A percentile compares a stretch with the other conserved stretches of the same genome.
Evolutionary conservation across 2,329 filamentous ascomycete species (phyloP).

Genomic region (Pyrenophora teres): DNA sequence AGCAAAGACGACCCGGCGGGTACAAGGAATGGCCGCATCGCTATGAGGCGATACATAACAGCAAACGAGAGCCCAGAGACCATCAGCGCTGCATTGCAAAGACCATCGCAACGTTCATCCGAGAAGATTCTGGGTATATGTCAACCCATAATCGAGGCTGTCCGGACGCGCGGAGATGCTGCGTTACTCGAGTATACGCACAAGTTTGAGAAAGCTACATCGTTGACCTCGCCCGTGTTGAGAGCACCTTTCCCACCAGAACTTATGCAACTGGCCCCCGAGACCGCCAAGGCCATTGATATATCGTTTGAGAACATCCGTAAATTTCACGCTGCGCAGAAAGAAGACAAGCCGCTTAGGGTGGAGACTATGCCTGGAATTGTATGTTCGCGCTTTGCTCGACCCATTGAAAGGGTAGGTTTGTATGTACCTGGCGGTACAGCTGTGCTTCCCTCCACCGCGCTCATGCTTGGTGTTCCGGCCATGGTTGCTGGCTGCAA

Average conservation of each 20-base stretch:
- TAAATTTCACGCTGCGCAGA: slow-evolving; percentile 91
- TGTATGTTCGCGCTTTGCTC: slow-evolving; percentile 87
- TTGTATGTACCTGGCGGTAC: slow-evolving; percentile 96
- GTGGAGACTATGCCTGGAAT: slow-evolving; percentile 99
- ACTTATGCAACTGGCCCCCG: slow-evolving; percentile 81
- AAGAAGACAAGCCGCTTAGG: slow-evolving; percentile 76
- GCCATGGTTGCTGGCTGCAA: slow-evolving; percentile 97
- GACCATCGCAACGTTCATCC: slow-evolving; percentile 93
- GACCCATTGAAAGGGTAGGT: slow-evolving; percentile 94
- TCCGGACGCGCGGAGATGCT: slow-evolving; percentile 81
- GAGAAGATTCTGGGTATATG: slow-evolving; percentile 92
- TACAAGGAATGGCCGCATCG: slow-evolving; percentile 64
- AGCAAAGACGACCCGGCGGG: slow-evolving; percentile 57
- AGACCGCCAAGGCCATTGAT: slow-evolving; percentile 92
- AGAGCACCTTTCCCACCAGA: slow-evolving; percentile 84
- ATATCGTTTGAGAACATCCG: slow-evolving; percentile 91
- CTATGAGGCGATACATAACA: slow-evolving; percentile 80
- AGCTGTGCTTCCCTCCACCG: slow-evolving; percentile 94
- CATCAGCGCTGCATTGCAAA: slow-evolving; percentile 75
- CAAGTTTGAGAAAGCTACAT: slow-evolving; percentile 96
- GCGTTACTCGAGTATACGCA: slow-evolving; percentile 92
- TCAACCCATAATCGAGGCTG: slow-evolving; percentile 86
- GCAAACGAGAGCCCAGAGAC: slow-evolving; percentile 65
- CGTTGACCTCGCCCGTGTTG: slow-evolving; percentile 84
- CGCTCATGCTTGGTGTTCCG: slow-evolving; percentile 96